A percentile compares a stretch with the other conserved stretches of the same genome.
Evolutionary conservation across 2,329 filamentous ascomycete species (phyloP).

Genomic region (Colletotrichum endophyticum): DNA sequence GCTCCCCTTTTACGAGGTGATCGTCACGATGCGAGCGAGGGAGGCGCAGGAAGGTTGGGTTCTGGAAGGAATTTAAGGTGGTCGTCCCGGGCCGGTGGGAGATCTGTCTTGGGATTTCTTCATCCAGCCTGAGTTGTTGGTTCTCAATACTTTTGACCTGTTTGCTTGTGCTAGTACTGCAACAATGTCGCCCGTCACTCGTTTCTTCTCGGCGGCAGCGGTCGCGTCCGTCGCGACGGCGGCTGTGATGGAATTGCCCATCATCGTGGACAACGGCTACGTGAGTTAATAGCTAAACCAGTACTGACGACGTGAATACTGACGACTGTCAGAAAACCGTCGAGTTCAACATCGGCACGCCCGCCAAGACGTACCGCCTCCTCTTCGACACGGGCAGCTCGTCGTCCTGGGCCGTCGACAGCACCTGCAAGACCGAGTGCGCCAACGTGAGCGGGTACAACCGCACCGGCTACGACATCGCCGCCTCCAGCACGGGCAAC

Average conservation of each 20-base stretch:
- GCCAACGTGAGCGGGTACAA: constrained; percentile 27
- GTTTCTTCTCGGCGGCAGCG: constrained; percentile 5
- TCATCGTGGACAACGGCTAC: constrained; percentile 16
- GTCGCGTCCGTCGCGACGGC: constrained; percentile 7
- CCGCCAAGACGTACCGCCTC: constrained; percentile 28
- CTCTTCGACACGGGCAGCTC: constrained; percentile 40
- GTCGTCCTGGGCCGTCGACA: constrained; percentile 36
- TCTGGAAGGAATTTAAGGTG: background rate
- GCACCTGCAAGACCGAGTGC: constrained; percentile 28
- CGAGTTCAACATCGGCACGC: constrained; percentile 29
- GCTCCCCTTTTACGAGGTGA: constrained; percentile 1
- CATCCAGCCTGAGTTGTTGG: background rate
- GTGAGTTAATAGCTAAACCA: background rate
- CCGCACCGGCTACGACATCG: constrained; percentile 30
- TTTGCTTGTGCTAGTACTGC: background rate
- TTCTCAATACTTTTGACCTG: background rate
- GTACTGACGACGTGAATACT: accelerated
- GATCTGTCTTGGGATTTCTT: background rate
- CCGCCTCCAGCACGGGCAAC: constrained; percentile 28
- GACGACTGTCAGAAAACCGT: background rate
- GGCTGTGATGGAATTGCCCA: constrained; percentile 18
- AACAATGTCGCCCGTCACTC: constrained; percentile 7
- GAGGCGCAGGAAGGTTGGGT: background rate
- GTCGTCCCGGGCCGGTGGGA: background rate
- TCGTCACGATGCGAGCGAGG: background rate